These are phyloP conservation scores for Phylloporus sp. DNA, from an alignment of 768 basidiomycete species.

Conservation along the genomic window DNA sequence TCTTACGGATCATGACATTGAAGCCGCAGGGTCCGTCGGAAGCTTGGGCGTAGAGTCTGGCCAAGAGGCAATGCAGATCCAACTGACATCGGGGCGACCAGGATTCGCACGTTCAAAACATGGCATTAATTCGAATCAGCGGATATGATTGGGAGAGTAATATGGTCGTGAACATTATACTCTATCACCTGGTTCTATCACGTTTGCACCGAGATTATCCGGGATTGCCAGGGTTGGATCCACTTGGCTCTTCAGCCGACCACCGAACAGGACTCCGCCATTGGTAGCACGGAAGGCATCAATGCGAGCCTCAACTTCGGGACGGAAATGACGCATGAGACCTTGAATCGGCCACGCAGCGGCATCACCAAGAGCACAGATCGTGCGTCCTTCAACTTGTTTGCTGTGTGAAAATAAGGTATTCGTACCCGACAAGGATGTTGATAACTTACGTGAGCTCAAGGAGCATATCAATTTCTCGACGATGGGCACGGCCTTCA, in stretches of 20 bases:
- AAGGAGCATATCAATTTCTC: slow-evolving; percentile 98
- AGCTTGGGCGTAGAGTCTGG: too few relatives aligned
- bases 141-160: slow-evolving; percentile 3
- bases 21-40: too few relatives aligned
- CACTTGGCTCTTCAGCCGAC: slow-evolving; percentile 62
- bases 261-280: slow-evolving; percentile 88
- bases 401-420: slow-evolving; percentile 48
- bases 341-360: slow-evolving; percentile 99
- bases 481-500: slow-evolving; percentile 82
- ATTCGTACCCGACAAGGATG: neutral
- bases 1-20: too few relatives aligned
- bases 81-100: too few relatives aligned
- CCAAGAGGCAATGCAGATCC: too few relatives aligned
- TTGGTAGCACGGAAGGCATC: slow-evolving; percentile 67
- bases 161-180: slow-evolving; percentile 11
- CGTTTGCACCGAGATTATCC: slow-evolving; percentile 63
- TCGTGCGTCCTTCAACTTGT: slow-evolving; percentile 95
- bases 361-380: slow-evolving; percentile 95
- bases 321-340: slow-evolving; percentile 96
- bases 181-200: slow-evolving; percentile 41
- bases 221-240: slow-evolving; percentile 68
- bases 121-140: neutral
- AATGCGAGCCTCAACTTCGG: slow-evolving; percentile 89
- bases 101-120: too few relatives aligned
- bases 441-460: slow-evolving; percentile 73